Conservation (phyloP, 2,329 filamentous ascomycete species). For the Raffaelea albimanens region DNA sequence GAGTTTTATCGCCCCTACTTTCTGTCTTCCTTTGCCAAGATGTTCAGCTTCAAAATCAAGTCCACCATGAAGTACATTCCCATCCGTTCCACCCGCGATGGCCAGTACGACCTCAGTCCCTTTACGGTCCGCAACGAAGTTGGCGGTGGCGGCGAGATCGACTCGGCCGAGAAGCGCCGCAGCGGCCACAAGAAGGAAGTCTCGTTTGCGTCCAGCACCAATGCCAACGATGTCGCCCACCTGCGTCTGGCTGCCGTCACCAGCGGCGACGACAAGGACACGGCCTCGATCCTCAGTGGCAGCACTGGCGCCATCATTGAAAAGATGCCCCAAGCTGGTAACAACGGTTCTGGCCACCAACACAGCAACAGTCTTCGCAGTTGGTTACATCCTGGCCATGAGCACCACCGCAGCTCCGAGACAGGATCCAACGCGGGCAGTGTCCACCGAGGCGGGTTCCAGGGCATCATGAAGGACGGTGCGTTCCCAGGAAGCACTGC, state of each 20-base stretch:
- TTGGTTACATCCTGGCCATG: neutral
- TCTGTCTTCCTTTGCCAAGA: slow-evolving; percentile 81
- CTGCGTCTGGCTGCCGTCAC: slow-evolving; percentile 13
- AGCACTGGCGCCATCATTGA: neutral
- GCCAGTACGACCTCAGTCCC: slow-evolving; percentile 75
- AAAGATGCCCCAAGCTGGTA: too few species aligned
- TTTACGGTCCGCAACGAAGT: slow-evolving; percentile 66
- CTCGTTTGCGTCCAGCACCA: slow-evolving; percentile 47
- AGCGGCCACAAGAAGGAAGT: slow-evolving; percentile 67
- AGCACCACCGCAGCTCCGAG: slow-evolving; percentile 1
- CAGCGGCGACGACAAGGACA: neutral
- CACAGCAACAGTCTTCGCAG: too few species aligned
- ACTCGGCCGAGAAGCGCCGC: slow-evolving; percentile 58
- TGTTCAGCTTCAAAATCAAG: slow-evolving; percentile 89
- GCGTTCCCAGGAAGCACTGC: slow-evolving; percentile 7
- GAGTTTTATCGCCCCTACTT: slow-evolving; percentile 91
- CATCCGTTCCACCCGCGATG: slow-evolving; percentile 61
- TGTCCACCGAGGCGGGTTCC: slow-evolving; percentile 15
- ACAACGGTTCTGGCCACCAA: too few species aligned
- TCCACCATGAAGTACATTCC: slow-evolving; percentile 78
- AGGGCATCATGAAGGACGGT: slow-evolving; percentile 50
- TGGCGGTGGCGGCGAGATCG: neutral
- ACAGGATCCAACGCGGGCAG: slow-evolving; percentile 6
- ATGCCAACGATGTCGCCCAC: slow-evolving; percentile 21
- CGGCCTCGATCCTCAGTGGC: neutral